Evolutionary conservation across 140 eudicot genomes (phyloP).

Genomic region (Bidens hawaiensis): DNA sequence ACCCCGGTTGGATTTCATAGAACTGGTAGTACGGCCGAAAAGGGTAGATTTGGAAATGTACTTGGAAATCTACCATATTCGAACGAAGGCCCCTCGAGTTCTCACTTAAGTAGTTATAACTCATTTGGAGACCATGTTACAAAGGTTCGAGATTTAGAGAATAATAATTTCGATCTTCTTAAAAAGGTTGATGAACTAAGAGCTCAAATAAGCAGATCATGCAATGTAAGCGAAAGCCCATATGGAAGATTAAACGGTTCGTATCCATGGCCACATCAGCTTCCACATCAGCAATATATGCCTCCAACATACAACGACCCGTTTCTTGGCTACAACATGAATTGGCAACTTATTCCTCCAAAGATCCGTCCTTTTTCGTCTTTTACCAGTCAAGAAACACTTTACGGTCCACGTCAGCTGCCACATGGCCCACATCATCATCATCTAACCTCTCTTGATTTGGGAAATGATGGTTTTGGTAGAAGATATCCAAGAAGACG

Average conservation of each 20-base stretch:
- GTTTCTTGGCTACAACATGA: slow-evolving; percentile 38
- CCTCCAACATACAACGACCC: slow-evolving; percentile 36
- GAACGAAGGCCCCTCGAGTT: slow-evolving; percentile 55
- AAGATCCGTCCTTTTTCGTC: slow-evolving; percentile 27
- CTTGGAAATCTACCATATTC: slow-evolving; percentile 31
- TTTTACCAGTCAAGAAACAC: slow-evolving; percentile 25
- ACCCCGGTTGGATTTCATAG: slow-evolving; percentile 32
- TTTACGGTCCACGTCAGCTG: slow-evolving; percentile 35
- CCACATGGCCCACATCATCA: no score
- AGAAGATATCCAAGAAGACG: slow-evolving; percentile 42
- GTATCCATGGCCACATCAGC: slow-evolving; percentile 27
- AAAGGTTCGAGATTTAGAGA: slow-evolving; percentile 48
- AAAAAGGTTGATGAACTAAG: slow-evolving; percentile 67
- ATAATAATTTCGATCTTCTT: slow-evolving; percentile 55
- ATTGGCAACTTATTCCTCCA: slow-evolving; percentile 37
- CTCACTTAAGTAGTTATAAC: slow-evolving; percentile 30
- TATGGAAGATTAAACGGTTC: slow-evolving; percentile 24
- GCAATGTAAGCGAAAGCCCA: slow-evolving; percentile 41
- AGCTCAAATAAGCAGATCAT: slow-evolving; percentile 52
- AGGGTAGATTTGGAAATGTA: slow-evolving; percentile 42
- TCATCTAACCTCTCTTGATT: slow-evolving; percentile 29
- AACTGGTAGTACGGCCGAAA: slow-evolving; percentile 27
- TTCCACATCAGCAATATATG: slow-evolving; percentile 34
- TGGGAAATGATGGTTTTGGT: slow-evolving; percentile 35
- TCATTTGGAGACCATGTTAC: slow-evolving; percentile 31